Evolutionary conservation across 2,329 filamentous ascomycete species (phyloP), one percentile per base, ranked within the genome.

Genomic region (Alternaria conjuncta): DNA sequence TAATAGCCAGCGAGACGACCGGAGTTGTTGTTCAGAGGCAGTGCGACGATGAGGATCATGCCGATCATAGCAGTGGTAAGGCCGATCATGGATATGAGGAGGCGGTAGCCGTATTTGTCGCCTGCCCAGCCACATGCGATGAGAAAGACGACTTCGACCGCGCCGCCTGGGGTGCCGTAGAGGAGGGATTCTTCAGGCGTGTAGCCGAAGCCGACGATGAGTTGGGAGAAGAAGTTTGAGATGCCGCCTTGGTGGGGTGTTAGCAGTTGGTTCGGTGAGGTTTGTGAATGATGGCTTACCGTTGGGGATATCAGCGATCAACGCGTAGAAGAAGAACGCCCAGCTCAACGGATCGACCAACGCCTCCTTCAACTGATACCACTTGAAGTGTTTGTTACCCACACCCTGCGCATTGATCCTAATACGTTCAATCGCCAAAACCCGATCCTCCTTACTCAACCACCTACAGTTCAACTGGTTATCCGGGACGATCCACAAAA

Each of bases 381-480:
- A 83, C 66, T 91, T 91, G 79, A 90, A 92, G 65, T 91, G 85
- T 67, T 89, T 88, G 64, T 88, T 91, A 2, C 89, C 90, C 15
- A 92, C 89, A 0, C 92, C 92, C 63, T 92, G 92, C 75, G 93
- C 88, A 70, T 95, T 95, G 21, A 88, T 84, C 0, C 91, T 85
- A 6, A 95, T 87, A 0, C 92, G 85, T 66, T 93, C 92, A 25
- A 94, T 82, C 0, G 90, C 90, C 45, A 93, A 84, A 0, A 88
- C 76, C 12, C 88, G 87, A 68, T 95, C 92, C 49, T 88, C 84
- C 56, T 90, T 86, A 8, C 82, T 90, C 25, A 96, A 71, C 84
- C 86, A 89, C 3, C 85, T 82, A 15, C 86, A 86, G 55, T 89
- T 89, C 50, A 89, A 75, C 66, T 89, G 87, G 66, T 83, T 89